phyloP scores from a whole-genome alignment of 2,329 filamentous ascomycete genomes.

The Fonsecaea pedrosoi region DNA sequence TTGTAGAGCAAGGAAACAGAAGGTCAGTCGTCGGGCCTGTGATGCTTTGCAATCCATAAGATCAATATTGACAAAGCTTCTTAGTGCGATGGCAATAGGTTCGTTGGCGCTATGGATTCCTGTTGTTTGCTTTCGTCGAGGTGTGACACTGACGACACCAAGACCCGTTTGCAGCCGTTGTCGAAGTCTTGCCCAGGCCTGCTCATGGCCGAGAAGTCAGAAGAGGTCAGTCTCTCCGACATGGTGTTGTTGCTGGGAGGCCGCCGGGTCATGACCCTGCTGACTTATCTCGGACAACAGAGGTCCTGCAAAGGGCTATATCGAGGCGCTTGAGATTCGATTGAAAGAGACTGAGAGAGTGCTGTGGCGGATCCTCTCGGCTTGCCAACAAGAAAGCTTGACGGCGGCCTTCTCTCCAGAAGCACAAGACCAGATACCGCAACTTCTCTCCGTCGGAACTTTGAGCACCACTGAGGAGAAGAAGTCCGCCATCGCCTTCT shows the following conservation, averaged over 20 bases:
- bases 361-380: constrained; percentile 46
- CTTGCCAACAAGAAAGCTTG: constrained; percentile 43
- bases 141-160: constrained; percentile 6
- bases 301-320: constrained; percentile 54
- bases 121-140: neutral
- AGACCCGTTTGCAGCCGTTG: constrained; percentile 50
- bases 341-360: constrained; percentile 50
- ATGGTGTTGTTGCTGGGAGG: constrained; percentile 1
- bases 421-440: constrained; percentile 6
- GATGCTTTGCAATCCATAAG: neutral
- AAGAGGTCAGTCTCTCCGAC: constrained; percentile 42
- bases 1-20: constrained; percentile 50
- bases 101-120: constrained; percentile 20
- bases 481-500: constrained; percentile 38
- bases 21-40: constrained; percentile 41
- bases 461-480: constrained; percentile 16
- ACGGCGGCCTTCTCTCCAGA: constrained; percentile 33
- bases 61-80: constrained; percentile 4
- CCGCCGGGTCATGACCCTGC: neutral
- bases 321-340: constrained; percentile 51
- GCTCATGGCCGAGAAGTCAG: constrained; percentile 49
- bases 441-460: constrained; percentile 4
- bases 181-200: constrained; percentile 44
- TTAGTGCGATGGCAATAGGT: constrained; percentile 49
- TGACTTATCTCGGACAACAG: constrained; percentile 37